A percentile compares a stretch with the other conserved stretches of the same genome.
Conservation (phyloP, 2,329 filamentous ascomycete species). For the Penicillium sp. region DNA sequence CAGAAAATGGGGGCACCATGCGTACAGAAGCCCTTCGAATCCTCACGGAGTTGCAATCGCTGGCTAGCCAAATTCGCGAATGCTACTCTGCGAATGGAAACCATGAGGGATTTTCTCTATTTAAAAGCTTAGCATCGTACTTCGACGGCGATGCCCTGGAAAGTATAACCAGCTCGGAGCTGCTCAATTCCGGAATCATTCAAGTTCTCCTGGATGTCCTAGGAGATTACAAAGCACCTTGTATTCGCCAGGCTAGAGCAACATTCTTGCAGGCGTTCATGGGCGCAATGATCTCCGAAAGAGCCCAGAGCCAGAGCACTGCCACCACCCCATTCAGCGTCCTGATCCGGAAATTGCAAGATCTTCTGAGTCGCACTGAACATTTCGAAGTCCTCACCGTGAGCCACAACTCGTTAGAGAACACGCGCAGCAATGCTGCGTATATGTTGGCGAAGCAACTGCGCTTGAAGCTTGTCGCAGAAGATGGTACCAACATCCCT, state of each 20-base stretch:
- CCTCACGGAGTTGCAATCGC: constrained; percentile 61
- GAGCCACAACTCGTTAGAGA: constrained; percentile 84
- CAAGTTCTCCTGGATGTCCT: constrained; percentile 77
- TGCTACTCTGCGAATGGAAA: constrained; percentile 55
- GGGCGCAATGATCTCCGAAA: constrained; percentile 58
- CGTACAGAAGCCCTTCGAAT: constrained; percentile 74
- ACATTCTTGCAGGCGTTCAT: constrained; percentile 91
- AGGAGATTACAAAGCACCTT: constrained; percentile 50
- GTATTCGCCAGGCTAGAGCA: constrained; percentile 58
- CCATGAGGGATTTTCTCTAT: constrained; percentile 58
- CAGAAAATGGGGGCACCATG: constrained; percentile 65
- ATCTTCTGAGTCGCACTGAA: constrained; percentile 90
- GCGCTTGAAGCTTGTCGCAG: constrained; percentile 77
- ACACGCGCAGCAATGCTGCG: constrained; percentile 80
- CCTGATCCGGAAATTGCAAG: constrained; percentile 88
- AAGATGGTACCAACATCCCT: constrained; percentile 82
- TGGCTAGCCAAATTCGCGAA: constrained; percentile 65
- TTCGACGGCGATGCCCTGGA: constrained; percentile 86
- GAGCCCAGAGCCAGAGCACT: constrained; percentile 58
- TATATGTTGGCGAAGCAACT: constrained; percentile 97
- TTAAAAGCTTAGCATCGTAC: constrained; percentile 68
- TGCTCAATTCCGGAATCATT: constrained; percentile 86
- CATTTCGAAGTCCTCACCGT: constrained; percentile 97
- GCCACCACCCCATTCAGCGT: constrained; percentile 82
- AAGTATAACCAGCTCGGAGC: constrained; percentile 90